phyloP scores from a whole-genome alignment of 106 monocot genomes.

The Dendrobium chrysotoxum region DNA sequence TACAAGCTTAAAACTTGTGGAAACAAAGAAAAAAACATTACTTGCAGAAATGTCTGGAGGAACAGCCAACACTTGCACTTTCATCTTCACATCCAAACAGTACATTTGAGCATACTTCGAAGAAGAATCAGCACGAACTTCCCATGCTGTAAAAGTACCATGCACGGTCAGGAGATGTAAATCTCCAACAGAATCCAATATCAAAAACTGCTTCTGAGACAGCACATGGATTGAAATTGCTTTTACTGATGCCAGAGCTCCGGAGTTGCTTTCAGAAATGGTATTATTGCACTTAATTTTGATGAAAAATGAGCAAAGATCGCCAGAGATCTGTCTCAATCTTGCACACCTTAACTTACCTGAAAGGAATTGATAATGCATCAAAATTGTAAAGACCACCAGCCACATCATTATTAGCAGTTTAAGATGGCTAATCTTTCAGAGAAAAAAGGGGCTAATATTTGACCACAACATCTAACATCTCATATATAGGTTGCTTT shows the following conservation, averaged over 20 bases:
- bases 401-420: background rate
- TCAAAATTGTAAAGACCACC: background rate
- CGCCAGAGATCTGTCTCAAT: constrained; percentile 56
- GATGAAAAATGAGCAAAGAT: constrained; percentile 45
- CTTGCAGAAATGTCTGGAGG: constrained; percentile 49
- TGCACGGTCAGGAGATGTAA: constrained; percentile 51
- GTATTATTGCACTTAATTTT: constrained; percentile 12
- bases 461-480: background rate
- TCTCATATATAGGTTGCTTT: background rate
- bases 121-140: constrained; percentile 9
- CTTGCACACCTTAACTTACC: constrained; percentile 57
- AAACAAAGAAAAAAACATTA: constrained; percentile 26
- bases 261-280: constrained; percentile 11
- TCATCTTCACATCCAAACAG: constrained; percentile 45
- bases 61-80: constrained; percentile 64
- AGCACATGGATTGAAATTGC: constrained; percentile 58
- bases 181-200: constrained; percentile 77
- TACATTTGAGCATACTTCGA: constrained; percentile 19
- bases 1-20: constrained; percentile 2
- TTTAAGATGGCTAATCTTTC: background rate
- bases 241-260: constrained; percentile 27
- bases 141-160: constrained; percentile 18
- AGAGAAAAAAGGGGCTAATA: background rate
- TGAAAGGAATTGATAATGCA: constrained; percentile 27
- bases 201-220: constrained; percentile 57